These are phyloP conservation scores for Sugiyamaella novakii DNA, from an alignment of 1,139 yeast genomes.

Conservation along the genomic window DNA sequence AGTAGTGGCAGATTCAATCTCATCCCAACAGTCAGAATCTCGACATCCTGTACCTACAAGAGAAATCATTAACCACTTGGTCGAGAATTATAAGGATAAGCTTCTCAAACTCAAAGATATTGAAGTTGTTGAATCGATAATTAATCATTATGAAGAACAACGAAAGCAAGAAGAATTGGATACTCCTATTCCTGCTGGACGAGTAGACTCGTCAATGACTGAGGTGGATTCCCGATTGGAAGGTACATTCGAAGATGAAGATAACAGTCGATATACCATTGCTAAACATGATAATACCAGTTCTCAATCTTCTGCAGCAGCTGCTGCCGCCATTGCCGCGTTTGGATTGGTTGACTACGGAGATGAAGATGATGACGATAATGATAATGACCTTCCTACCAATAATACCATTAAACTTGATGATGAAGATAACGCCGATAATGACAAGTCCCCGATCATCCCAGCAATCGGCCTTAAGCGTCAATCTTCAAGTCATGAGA, in stretches of 20 bases:
- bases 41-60: slow-evolving; percentile 10
- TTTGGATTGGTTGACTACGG: slow-evolving; percentile 19
- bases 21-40: slow-evolving; percentile 23
- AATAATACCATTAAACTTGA: neutral
- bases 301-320: slow-evolving; percentile 15
- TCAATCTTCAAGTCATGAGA: slow-evolving; percentile 12
- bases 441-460: neutral
- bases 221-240: slow-evolving; percentile 18
- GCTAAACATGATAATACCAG: neutral
- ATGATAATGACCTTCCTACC: neutral
- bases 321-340: slow-evolving; percentile 21
- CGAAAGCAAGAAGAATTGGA: slow-evolving; percentile 6
- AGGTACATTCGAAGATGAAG: slow-evolving; percentile 13
- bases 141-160: slow-evolving; percentile 17
- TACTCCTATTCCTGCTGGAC: slow-evolving; percentile 14
- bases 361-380: slow-evolving; percentile 19
- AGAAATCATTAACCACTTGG: slow-evolving; percentile 48
- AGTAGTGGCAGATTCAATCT: slow-evolving; percentile 50
- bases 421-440: slow-evolving; percentile 2
- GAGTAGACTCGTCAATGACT: slow-evolving; percentile 15
- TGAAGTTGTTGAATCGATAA: slow-evolving; percentile 20
- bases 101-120: slow-evolving; percentile 45
- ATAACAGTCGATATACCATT: slow-evolving; percentile 7
- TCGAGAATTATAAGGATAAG: slow-evolving; percentile 47
- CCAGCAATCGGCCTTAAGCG: slow-evolving; percentile 20